Evolutionary conservation across 1,139 yeast species (phyloP).

Genomic region (Suhomyces panamericanus): DNA sequence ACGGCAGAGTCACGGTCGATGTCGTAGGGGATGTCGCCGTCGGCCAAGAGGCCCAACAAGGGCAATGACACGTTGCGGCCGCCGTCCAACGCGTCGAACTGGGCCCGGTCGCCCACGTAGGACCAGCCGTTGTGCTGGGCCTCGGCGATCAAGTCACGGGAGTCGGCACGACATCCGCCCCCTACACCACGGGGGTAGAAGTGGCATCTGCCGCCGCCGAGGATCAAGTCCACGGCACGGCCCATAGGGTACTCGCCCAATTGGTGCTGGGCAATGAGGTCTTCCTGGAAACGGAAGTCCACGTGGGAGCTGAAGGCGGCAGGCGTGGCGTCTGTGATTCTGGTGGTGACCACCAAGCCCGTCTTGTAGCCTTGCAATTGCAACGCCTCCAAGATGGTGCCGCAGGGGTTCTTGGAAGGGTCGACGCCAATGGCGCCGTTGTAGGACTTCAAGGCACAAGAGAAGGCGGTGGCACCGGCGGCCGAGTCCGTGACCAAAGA

Average conservation of each 20-base stretch:
- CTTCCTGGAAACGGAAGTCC: constrained; percentile 28
- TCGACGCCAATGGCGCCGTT: constrained; percentile 31
- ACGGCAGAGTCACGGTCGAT: constrained; percentile 25
- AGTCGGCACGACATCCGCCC: constrained; percentile 25
- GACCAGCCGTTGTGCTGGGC: constrained; percentile 22
- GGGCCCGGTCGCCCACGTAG: constrained; percentile 25
- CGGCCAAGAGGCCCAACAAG: constrained; percentile 28
- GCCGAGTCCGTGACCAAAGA: constrained; percentile 31
- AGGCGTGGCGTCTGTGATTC: constrained; percentile 29
- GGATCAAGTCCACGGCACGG: constrained; percentile 27
- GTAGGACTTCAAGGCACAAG: constrained; percentile 28
- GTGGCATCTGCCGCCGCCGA: constrained; percentile 33
- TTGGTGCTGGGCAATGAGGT: constrained; percentile 30
- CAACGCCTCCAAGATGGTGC: constrained; percentile 30
- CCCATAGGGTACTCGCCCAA: constrained; percentile 29
- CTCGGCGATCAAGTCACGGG: constrained; percentile 26
- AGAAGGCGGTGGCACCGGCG: constrained; percentile 32
- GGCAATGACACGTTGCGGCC: constrained; percentile 28
- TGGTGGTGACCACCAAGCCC: constrained; percentile 30
- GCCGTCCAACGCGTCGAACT: constrained; percentile 21
- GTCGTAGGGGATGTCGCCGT: constrained; percentile 28
- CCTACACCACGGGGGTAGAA: constrained; percentile 22
- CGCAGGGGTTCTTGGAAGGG: constrained; percentile 25
- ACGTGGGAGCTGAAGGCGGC: constrained; percentile 30
- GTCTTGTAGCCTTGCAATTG: constrained; percentile 28